Base-by-base conservation (phyloP, 164 flowering plant genomes). In the Chimonanthus salicifolius region DNA sequence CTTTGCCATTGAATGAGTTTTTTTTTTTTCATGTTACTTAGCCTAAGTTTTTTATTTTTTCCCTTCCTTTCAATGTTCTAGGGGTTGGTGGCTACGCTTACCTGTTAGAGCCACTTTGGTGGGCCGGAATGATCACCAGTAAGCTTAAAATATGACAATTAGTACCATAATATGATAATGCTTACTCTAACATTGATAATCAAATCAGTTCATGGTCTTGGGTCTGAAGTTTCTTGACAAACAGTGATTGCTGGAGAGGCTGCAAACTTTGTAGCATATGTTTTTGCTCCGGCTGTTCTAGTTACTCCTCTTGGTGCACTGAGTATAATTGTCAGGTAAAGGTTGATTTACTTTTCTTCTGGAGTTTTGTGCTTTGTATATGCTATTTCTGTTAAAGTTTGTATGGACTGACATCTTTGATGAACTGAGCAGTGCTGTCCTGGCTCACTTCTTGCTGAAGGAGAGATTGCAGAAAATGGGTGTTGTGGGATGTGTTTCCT, bases 271-370 rank as follows among this genome's bases (percentile, higher is more conserved):
- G 91, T 90, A 50, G 98, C 97, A 13, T 94, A 94, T 75, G 88
- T 87, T 67, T 94, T 86, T 84, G 97, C 98, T 77, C 98, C 98
- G 13, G 98, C 98, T 8, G 88, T 94, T 74, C 85, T 94, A n/a
- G 97, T 94, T 63, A 94, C 98, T 44, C 97, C 98, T 1, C 91
- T 94, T 70, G 98, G 98, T 74, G 98, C 97, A 67, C 71, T 94
- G 68, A 94, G 97, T 80, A 94, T 94, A 75, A 94, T 94, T 70
- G 79, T 92, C 73, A 94, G 98, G 97, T 94, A 80, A 54, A n/a
- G 18, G 2, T 6, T 18, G 48, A 18, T 47, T 10, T 49, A 5
- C 4, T 71, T 60, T 18, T 48, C 46, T 64, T 72, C 46, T 51
- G 0, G 15, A 15, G 33, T 58, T 47, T 68, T 49, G 44, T 68